Conservation (phyloP, 257 asterid genomes). For the Nicotiana noctiflora region DNA sequence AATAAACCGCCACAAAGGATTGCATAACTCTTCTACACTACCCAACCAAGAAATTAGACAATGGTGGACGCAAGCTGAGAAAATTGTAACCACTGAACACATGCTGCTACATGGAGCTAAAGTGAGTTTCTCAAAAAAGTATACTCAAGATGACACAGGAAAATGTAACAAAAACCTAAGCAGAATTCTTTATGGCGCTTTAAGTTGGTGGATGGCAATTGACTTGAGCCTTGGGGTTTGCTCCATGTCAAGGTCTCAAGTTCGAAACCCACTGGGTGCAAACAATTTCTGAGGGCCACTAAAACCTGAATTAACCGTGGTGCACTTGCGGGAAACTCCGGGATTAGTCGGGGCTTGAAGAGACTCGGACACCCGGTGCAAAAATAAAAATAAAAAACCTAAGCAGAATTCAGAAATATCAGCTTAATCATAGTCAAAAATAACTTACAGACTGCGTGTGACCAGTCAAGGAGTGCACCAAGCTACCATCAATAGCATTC, state of each 20-base stretch:
- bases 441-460: conserved; percentile 78
- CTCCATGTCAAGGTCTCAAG: too few species aligned
- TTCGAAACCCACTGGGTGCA: too few species aligned
- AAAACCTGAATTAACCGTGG: too few species aligned
- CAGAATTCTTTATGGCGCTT: too few species aligned
- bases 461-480: conserved; percentile 90
- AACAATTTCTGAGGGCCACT: too few species aligned
- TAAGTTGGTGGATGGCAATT: too few species aligned
- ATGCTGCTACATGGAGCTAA: background rate
- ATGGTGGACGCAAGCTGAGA: background rate
- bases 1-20: background rate
- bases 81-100: background rate
- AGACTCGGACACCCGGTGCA: too few species aligned
- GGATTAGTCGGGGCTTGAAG: too few species aligned
- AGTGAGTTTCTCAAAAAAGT: background rate
- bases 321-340: too few species aligned
- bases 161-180: background rate
- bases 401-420: background rate
- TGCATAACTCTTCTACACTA: background rate
- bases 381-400: too few species aligned
- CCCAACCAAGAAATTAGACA: background rate
- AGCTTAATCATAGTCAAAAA: conserved; percentile 15
- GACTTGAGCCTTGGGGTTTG: too few species aligned
- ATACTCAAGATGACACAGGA: background rate
- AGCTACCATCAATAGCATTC: conserved; percentile 97